Percentiles rank a stretch among this genome's conserved stretches.
Evolutionary conservation across 2,329 filamentous ascomycete genomes (phyloP).

Genomic region (Penicillium palitans): DNA sequence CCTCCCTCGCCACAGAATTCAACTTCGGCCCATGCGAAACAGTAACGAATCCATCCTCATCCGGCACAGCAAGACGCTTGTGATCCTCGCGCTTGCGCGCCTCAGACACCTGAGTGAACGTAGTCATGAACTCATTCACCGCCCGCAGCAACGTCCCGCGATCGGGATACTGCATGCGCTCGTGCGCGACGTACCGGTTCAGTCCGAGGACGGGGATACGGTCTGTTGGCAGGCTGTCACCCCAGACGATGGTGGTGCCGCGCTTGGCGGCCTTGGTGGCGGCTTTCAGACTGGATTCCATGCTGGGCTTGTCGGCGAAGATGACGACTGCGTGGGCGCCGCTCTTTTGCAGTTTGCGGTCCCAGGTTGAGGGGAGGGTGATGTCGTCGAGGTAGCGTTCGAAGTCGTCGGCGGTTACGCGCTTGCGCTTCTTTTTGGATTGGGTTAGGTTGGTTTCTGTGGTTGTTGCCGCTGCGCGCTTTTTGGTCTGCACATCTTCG

Average conservation of each 20-base stretch:
- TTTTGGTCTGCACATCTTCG: conserved; percentile 53
- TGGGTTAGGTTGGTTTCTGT: conserved; percentile 25
- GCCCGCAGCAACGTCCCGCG: conserved; percentile 65
- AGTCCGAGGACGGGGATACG: conserved; percentile 60
- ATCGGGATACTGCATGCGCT: conserved; percentile 69
- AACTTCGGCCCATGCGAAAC: conserved; percentile 76
- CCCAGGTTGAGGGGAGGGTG: conserved; percentile 71
- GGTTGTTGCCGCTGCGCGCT: conserved; percentile 20
- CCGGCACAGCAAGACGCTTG: conserved; percentile 72
- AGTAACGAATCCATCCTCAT: conserved; percentile 94
- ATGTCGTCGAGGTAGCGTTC: conserved; percentile 59
- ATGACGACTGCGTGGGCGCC: conserved; percentile 78
- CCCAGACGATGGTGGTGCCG: conserved; percentile 68
- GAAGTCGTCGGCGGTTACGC: conserved; percentile 49
- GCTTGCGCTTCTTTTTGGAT: conserved; percentile 57
- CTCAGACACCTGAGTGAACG: conserved; percentile 70
- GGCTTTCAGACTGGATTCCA: conserved; percentile 75
- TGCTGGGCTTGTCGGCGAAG: conserved; percentile 79
- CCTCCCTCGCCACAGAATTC: conserved; percentile 69
- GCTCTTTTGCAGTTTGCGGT: conserved; percentile 66
- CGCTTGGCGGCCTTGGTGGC: conserved; percentile 60
- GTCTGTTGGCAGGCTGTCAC: conserved; percentile 56
- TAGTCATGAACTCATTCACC: conserved; percentile 81
- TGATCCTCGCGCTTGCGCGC: conserved; percentile 63
- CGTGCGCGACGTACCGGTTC: conserved; percentile 61